Conservation (phyloP, 768 basidiomycete species). For the Termitomyces sp. region DNA sequence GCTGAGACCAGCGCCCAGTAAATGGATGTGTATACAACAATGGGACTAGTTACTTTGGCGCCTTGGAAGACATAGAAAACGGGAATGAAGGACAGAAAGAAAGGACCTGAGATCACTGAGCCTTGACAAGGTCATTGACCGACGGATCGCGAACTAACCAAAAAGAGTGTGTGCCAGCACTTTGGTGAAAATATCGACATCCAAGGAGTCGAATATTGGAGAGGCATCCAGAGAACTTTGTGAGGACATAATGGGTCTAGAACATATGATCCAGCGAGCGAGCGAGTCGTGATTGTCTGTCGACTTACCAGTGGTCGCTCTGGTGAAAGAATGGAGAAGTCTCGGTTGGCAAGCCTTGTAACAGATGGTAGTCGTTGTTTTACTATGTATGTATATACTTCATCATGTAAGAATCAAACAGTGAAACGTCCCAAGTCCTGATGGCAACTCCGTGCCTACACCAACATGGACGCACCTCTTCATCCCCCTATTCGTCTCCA, state of each 20-base stretch:
- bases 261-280: constrained; percentile 1
- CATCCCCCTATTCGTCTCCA: constrained; percentile 44
- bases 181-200: constrained; percentile 75
- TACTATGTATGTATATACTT: too few relatives aligned
- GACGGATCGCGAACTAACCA: constrained; percentile 41
- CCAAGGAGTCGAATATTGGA: constrained; percentile 63
- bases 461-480: constrained; percentile 40
- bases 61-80: constrained; percentile 75
- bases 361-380: neutral
- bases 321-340: neutral
- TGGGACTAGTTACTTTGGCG: constrained; percentile 40
- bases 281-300: constrained; percentile 15
- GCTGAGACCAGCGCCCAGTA: constrained; percentile 57
- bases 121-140: neutral
- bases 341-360: neutral
- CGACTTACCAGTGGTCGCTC: neutral
- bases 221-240: constrained; percentile 27
- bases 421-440: neutral
- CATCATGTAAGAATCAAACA: neutral
- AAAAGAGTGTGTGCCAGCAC: constrained; percentile 75
- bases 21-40: constrained; percentile 41
- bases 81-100: constrained; percentile 79
- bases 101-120: constrained; percentile 54
- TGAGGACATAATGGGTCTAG: constrained; percentile 3
- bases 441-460: neutral